A percentile compares a stretch with the other conserved stretches of the same genome.
These are phyloP conservation scores for Phytophthora cactorum DNA, from an alignment of 352 stramenopile species.

Conservation along the genomic window DNA sequence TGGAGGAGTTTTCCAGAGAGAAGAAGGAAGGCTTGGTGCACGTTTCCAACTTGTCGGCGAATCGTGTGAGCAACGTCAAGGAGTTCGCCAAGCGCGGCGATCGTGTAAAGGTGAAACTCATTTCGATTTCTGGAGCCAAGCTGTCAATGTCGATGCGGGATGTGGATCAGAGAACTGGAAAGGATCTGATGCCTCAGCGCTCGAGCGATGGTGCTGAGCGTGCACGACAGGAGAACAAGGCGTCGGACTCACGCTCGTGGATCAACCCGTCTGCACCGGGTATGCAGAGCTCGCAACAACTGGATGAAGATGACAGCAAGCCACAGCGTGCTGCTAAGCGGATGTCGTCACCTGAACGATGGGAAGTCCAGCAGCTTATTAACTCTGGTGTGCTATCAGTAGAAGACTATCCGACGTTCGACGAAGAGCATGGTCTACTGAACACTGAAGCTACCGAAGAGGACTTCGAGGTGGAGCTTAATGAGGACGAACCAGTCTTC, in stretches of 20 bases:
- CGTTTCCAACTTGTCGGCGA: conserved; percentile 91
- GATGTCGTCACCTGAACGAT: conserved; percentile 97
- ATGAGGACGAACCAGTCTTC: conserved; percentile 98
- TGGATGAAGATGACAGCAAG: conserved; percentile 77
- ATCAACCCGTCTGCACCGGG: conserved; percentile 87
- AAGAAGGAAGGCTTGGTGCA: conserved; percentile 95
- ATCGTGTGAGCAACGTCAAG: conserved; percentile 88
- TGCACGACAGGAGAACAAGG: conserved; percentile 54
- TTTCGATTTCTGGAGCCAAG: conserved; percentile 91
- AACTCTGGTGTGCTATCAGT: conserved; percentile 97
- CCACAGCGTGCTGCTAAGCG: conserved; percentile 82
- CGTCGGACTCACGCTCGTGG: conserved; percentile 73
- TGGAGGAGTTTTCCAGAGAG: conserved; percentile 68
- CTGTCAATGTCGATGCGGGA: conserved; percentile 97
- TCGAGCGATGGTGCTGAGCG: conserved; percentile 65
- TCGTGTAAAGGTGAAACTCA: conserved; percentile 97
- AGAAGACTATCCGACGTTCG: conserved; percentile 98
- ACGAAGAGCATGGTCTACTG: conserved; percentile 91
- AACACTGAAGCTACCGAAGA: conserved; percentile 86
- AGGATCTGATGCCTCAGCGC: conserved; percentile 95
- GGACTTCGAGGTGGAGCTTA: conserved; percentile 95
- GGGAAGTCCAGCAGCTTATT: conserved; percentile 98
- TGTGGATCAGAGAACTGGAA: conserved; percentile 95
- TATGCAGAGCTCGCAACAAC: conserved; percentile 69
- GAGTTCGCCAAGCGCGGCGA: conserved; percentile 89